Evolutionary conservation across 306 rosid genomes (phyloP).

Genomic region (Rosa rugosa): DNA sequence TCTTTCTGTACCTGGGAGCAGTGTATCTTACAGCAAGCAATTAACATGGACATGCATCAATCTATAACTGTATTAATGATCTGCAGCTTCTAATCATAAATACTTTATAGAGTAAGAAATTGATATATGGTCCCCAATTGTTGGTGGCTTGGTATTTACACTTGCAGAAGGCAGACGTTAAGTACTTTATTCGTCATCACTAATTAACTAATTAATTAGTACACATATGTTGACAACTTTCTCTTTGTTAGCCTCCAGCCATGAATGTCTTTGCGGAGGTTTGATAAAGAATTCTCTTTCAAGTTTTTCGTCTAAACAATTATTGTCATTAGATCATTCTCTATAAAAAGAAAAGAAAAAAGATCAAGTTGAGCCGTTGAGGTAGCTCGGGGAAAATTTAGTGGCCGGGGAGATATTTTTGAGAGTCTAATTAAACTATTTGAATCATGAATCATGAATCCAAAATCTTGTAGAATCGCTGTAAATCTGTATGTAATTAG

Average conservation of each 20-base stretch:
- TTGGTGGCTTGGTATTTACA: neutral
- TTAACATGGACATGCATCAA: neutral
- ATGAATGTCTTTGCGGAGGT: neutral
- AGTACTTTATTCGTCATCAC: neutral
- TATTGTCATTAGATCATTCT: neutral
- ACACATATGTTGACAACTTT: neutral
- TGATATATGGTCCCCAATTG: conserved; percentile 7
- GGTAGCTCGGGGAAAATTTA: neutral
- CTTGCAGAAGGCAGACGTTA: neutral
- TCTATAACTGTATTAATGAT: neutral
- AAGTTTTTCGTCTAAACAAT: neutral
- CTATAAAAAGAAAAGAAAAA: neutral
- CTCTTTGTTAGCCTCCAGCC: neutral
- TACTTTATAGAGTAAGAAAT: neutral
- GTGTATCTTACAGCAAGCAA: neutral
- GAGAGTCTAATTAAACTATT: neutral
- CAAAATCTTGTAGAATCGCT: too few species aligned
- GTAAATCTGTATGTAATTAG: too few species aligned
- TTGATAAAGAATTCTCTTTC: neutral
- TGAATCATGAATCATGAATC: neutral
- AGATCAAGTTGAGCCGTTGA: neutral
- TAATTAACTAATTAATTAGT: neutral
- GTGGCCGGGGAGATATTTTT: neutral
- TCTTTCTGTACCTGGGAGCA: neutral
- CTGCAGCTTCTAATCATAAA: conserved; percentile 1